These are phyloP conservation scores for Scleroderma bovista DNA, from an alignment of 768 basidiomycete species.

Conservation along the genomic window DNA sequence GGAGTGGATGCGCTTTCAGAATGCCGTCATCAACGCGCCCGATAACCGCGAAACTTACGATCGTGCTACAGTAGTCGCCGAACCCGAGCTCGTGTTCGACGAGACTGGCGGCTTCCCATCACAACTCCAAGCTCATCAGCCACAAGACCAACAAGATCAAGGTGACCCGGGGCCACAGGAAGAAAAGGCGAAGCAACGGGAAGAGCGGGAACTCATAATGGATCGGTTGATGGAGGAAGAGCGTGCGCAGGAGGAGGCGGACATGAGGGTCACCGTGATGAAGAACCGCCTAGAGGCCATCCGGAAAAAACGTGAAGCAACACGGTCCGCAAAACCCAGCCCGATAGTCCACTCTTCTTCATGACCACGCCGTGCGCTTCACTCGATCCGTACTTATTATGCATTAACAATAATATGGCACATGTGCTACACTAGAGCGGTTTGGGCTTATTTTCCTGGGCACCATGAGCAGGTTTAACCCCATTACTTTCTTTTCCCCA, in stretches of 20 bases:
- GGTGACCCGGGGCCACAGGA: slow-evolving; percentile 19
- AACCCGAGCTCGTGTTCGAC: slow-evolving; percentile 52
- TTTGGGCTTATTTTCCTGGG: not conserved
- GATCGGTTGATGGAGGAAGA: slow-evolving; percentile 82
- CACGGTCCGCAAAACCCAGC: slow-evolving; percentile 16
- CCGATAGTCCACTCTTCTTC: slow-evolving; percentile 4
- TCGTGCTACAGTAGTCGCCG: slow-evolving; percentile 65
- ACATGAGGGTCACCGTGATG: slow-evolving; percentile 62
- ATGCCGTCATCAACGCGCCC: slow-evolving; percentile 46
- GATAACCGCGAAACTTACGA: slow-evolving; percentile 49
- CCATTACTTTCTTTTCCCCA: not conserved
- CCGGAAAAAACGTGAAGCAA: slow-evolving; percentile 39
- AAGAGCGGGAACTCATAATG: slow-evolving; percentile 81
- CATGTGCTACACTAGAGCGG: not conserved
- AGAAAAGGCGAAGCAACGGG: slow-evolving; percentile 47
- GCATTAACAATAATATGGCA: not conserved
- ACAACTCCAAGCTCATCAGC: slow-evolving; percentile 15
- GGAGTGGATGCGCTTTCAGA: slow-evolving; percentile 74
- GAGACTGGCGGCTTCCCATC: slow-evolving; percentile 45
- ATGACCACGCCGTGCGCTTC: slow-evolving; percentile 2
- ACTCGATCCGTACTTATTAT: not conserved
- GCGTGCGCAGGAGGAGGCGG: slow-evolving; percentile 82
- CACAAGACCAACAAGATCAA: slow-evolving; percentile 13
- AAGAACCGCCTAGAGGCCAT: slow-evolving; percentile 62
- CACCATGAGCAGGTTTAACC: not conserved